A percentile compares a stretch with the other conserved stretches of the same genome.
These are phyloP conservation scores for Neopestalotiopsis sp. DNA, from an alignment of 2,329 filamentous ascomycete genomes.

Conservation along the genomic window DNA sequence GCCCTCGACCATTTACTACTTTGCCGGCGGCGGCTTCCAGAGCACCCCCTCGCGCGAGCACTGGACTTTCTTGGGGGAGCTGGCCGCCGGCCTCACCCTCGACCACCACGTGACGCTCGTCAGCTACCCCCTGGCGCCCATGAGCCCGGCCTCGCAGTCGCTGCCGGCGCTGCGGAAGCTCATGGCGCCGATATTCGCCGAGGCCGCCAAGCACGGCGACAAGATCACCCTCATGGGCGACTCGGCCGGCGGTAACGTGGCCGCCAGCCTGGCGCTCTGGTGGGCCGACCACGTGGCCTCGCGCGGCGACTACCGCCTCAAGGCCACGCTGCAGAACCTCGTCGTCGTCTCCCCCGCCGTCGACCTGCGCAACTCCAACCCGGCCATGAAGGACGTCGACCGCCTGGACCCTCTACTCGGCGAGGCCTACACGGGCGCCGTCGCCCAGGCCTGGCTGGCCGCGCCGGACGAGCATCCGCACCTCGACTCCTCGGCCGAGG, in stretches of 20 bases:
- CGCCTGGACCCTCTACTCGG: constrained; percentile 52
- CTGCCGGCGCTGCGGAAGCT: constrained; percentile 53
- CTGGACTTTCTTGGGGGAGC: constrained; percentile 54
- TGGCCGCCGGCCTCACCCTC: constrained; percentile 45
- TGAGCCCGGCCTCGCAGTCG: constrained; percentile 52
- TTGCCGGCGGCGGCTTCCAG: constrained; percentile 62
- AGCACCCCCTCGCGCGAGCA: constrained; percentile 54
- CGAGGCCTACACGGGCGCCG: constrained; percentile 44
- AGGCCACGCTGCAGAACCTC: constrained; percentile 19
- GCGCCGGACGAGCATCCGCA: constrained; percentile 39
- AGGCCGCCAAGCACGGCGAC: constrained; percentile 44
- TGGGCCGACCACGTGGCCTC: constrained; percentile 34
- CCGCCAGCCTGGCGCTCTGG: constrained; percentile 40
- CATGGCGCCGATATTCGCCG: constrained; percentile 46
- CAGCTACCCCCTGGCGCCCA: constrained; percentile 59
- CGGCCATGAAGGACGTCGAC: constrained; percentile 45
- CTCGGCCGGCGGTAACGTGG: constrained; percentile 60
- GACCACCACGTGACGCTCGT: constrained; percentile 51
- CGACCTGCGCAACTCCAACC: constrained; percentile 52
- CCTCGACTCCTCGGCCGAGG: constrained; percentile 25
- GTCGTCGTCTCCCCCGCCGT: constrained; percentile 26
- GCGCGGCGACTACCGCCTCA: constrained; percentile 37
- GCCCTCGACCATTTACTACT: constrained; percentile 51
- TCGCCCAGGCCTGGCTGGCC: constrained; percentile 47
- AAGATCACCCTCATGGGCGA: constrained; percentile 58